Base-by-base conservation (phyloP, 1,284 basidiomycete genomes). In the Ceratorhiza oryzae-sativae region DNA sequence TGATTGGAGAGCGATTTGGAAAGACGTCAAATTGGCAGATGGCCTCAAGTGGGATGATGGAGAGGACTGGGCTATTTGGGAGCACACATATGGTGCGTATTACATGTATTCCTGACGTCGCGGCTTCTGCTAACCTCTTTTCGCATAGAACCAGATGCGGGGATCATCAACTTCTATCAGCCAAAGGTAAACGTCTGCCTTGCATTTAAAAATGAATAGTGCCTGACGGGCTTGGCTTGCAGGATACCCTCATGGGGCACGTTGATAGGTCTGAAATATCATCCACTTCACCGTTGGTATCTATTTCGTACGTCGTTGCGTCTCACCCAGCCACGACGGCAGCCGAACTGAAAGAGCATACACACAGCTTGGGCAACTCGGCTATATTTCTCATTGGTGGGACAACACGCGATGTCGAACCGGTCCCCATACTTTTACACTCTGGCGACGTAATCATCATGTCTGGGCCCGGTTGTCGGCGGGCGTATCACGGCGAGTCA, bases 111-210 rank as follows among this genome's bases (percentile, higher is more conserved):
- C 2, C 39, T 4, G 51, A n/a, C 42, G 9, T n/a, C 30, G 61
- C 2, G 42, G 51, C 6, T 75, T 72, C 56, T 41, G 48, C 2
- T 60, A n/a, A 3, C 8, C n/a, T 6, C 4, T 75, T 74, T 75
- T 51, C 71, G 59, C 41, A 39, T 77, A 91, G 94, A 92, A 78
- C 93, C 94, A 1, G 94, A 96, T 79, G 94, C 94, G 12, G 95
- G 95, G 1, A 96, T 97, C 56, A 91, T 97, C 73, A 97, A 97
- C 79, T 97, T 94, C 77, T 94, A 95, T 79, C 92, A 94, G 79
- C 84, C 83, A 60, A 90, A 87, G 80, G 88, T 75, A 45, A 53
- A 23, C 46, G 25, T 48, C 13, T 30, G 23, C 30, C 15, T 45
- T 46, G 20, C 41, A 25, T n/a, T 9, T 49, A 76, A 63, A 9